Base-by-base conservation (phyloP, 768 basidiomycete genomes). In the Rhodotorula paludigena region DNA sequence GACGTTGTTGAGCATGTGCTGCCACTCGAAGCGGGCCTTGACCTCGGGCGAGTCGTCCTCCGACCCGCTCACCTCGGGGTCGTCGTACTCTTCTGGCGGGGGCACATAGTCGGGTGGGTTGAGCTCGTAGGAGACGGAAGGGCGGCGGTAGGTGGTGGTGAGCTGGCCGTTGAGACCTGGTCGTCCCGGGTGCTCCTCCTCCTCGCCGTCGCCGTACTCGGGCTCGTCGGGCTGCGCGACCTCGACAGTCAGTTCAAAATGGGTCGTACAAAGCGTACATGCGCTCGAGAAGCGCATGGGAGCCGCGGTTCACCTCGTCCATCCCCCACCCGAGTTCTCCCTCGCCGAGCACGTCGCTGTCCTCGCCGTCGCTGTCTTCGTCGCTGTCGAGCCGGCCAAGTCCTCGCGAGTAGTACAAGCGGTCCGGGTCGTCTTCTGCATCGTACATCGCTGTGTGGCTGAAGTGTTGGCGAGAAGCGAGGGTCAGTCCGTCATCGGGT, bases 1-100 rank as follows among this genome's bases (percentile, higher is more conserved):
- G 33, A 98, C 94, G 38, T 92, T 94, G 20, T 90, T 85, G 39
- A 98, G 85, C 86, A 97, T 88, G 25, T 88, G 88, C 78, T 93
- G 92, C 96, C 96, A 98, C 78, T 96, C 92, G 55, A 93, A 78
- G 35, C 93, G 81, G 3, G 88, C 87, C 48, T 85, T 84, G 33
- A 56, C 57, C 32, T 72, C 69, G 28, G 57, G 60, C 21, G 51
- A 41, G 44, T 64, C 70, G 15, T 64, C 68, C 25, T 62, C 63
- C 23, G n/a, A 32, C 12, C 61, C 63, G 28, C 56, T 44, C 5
- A 45, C 56, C 11, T 61, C 41, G 32, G 23, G 21, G 20, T 53
- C 52, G 6, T 48, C 47, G 3, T 48, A 28, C 41, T 62, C 62
- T 16, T 45, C 53, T 32, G 20, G 5, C 2, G 66, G 57, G 6